phyloP scores from a whole-genome alignment of 225 moss, liverwort and hornwort genomes.

The Marchantia polymorpha region DNA sequence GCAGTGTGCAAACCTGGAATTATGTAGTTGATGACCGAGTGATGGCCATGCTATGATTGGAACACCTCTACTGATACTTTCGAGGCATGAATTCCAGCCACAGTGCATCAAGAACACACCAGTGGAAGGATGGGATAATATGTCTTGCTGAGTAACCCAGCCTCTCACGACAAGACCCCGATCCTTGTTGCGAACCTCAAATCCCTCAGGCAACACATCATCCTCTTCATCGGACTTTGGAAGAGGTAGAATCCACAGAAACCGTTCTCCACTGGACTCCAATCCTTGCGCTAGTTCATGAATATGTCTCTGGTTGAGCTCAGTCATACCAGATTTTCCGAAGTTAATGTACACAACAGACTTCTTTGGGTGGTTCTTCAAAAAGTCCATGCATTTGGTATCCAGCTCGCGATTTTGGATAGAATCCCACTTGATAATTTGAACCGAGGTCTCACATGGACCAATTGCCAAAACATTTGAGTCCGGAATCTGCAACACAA shows the following conservation, averaged over 20 bases:
- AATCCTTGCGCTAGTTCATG: slow-evolving; percentile 10
- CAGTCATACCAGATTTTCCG: slow-evolving; percentile 5
- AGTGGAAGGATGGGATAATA: background rate
- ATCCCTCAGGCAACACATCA: too few relatives aligned
- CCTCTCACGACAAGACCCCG: background rate
- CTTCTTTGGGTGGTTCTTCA: background rate
- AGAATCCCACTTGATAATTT: too few relatives aligned
- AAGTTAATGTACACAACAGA: slow-evolving; percentile 18
- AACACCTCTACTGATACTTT: background rate
- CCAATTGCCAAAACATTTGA: too few relatives aligned
- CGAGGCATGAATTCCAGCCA: background rate
- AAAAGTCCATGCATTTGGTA: background rate
- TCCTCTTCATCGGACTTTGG: too few relatives aligned
- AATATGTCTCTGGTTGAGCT: background rate
- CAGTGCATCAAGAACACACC: slow-evolving; percentile 2
- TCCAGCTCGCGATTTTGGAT: background rate
- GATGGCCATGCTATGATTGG: slow-evolving; percentile 22
- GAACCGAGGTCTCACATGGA: too few relatives aligned
- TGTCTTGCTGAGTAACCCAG: background rate
- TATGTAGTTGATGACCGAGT: slow-evolving; percentile 9
- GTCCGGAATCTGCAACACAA: too few relatives aligned
- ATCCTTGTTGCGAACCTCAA: background rate
- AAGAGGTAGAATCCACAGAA: slow-evolving; percentile 5
- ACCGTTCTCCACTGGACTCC: slow-evolving; percentile 12
- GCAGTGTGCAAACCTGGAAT: background rate